Conservation (phyloP, 805 yeast species). For the Barnettozyma salicaria region DNA sequence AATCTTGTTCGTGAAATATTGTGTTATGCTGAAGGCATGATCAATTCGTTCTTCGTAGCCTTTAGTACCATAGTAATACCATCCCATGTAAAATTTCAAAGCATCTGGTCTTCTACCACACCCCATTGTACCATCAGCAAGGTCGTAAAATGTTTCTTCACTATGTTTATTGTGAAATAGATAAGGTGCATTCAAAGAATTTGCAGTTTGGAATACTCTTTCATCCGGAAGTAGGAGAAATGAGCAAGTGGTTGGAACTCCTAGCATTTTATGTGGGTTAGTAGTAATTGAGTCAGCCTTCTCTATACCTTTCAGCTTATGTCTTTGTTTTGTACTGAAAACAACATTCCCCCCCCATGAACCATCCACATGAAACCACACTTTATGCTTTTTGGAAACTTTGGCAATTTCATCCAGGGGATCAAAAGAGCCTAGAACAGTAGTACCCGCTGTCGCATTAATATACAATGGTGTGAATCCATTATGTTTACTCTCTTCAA, state of each 20-base stretch:
- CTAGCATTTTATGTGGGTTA: constrained; percentile 84
- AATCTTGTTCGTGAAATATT: constrained; percentile 50
- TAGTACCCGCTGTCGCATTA: constrained; percentile 84
- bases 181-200: constrained; percentile 75
- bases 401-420: constrained; percentile 49
- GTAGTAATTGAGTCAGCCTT: constrained; percentile 71
- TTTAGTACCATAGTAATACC: constrained; percentile 70
- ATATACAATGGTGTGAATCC: constrained; percentile 71
- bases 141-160: constrained; percentile 55
- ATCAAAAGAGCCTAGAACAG: constrained; percentile 82
- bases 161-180: constrained; percentile 57
- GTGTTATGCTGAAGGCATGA: constrained; percentile 62
- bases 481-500: constrained; percentile 36
- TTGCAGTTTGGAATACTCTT: constrained; percentile 57
- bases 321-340: constrained; percentile 45
- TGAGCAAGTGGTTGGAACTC: constrained; percentile 76
- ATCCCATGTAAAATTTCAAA: constrained; percentile 67
- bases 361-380: constrained; percentile 84
- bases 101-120: constrained; percentile 86
- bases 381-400: constrained; percentile 46
- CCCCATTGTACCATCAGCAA: constrained; percentile 90
- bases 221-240: constrained; percentile 70
- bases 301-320: constrained; percentile 52
- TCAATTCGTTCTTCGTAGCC: constrained; percentile 66
- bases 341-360: constrained; percentile 88